These are phyloP conservation scores for Sutorius australiensis DNA, from an alignment of 768 basidiomycete species.

Conservation along the genomic window DNA sequence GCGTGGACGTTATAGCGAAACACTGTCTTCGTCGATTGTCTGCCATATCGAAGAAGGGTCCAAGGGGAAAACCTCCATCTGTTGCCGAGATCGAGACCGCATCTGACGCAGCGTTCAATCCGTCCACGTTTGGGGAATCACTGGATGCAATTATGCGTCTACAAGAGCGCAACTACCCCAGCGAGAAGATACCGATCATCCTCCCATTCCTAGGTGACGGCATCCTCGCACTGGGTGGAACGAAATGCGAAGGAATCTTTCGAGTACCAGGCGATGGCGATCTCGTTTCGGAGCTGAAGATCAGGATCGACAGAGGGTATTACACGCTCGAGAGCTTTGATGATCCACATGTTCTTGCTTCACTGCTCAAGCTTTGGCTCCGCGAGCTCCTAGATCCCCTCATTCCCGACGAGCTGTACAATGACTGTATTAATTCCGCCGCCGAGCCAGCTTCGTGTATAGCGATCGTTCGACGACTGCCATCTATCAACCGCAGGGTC, in stretches of 20 bases:
- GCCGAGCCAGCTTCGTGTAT: constrained; percentile 67
- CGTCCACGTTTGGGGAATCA: constrained; percentile 90
- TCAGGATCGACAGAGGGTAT: constrained; percentile 86
- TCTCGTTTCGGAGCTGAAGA: constrained; percentile 80
- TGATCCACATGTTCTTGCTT: constrained; percentile 87
- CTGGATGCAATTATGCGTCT: constrained; percentile 79
- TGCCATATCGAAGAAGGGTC: constrained; percentile 77
- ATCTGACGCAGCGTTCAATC: constrained; percentile 93
- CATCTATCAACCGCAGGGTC: constrained; percentile 82
- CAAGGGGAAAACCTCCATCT: constrained; percentile 78
- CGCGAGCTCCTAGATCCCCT: constrained; percentile 91
- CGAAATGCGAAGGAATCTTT: constrained; percentile 86
- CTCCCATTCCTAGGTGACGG: constrained; percentile 92
- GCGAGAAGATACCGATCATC: constrained; percentile 84
- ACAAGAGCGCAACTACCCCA: constrained; percentile 83
- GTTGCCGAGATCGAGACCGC: constrained; percentile 89
- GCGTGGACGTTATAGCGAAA: constrained; percentile 87
- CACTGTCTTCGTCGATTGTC: constrained; percentile 79
- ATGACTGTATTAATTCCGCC: constrained; percentile 75
- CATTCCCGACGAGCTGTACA: constrained; percentile 87
- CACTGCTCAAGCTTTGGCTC: constrained; percentile 89
- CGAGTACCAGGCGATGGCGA: constrained; percentile 90
- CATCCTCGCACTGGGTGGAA: constrained; percentile 84
- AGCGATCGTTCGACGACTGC: constrained; percentile 70
- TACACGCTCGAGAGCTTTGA: constrained; percentile 88